Evolutionary conservation across 129 eudicot species (phyloP), one percentile per base, ranked within the genome.

Genomic region (Dittrichia graveolens): DNA sequence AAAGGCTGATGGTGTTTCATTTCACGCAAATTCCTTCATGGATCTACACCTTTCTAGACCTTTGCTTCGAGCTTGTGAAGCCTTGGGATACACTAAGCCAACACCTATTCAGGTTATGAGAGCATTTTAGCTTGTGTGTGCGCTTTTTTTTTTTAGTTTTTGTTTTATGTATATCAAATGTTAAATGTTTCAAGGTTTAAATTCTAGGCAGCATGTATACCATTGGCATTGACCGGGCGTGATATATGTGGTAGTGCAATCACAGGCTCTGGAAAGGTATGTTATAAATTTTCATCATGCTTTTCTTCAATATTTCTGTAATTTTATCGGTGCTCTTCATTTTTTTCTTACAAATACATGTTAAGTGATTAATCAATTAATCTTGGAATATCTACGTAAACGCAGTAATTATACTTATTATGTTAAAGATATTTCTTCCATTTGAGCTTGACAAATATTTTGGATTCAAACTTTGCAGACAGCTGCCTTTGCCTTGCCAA

Each of bases 201-300:
- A n/a, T 19, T 77, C 44, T 76, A 94, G 98, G 98, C 98, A 53
- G 98, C 98, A 9, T 94, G 98, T 72, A 81, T 94, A 80, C 98
- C 98, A 0, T 75, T 90, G 84, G 98, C 98, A 2, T 57, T 94
- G 47, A 84, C 88, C 15, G 98, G 97, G 48, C 96, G 98, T 9
- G 98, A 94, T 60, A 94, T 94, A 71, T 94, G 98, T 69, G 98
- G 89, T 57, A 94, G 98, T 77, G 98, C 98, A 58, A 59, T 90
- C 47, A 94, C 97, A 15, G 98, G 98, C 54, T 94, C 98, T 53
- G 98, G 98, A 52, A 94, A 94, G 98, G 98, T 94, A 84, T 67
- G 66, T 61, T 74, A 34, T 8, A 12, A 38, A 64, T 31, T 18
- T 49, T n/a, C 43, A 18, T 45, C 18, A 18, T 24, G 31, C 2